Evolutionary conservation across 768 basidiomycete genomes (phyloP).

Genomic region (Coprinopsis strossmayeri): DNA sequence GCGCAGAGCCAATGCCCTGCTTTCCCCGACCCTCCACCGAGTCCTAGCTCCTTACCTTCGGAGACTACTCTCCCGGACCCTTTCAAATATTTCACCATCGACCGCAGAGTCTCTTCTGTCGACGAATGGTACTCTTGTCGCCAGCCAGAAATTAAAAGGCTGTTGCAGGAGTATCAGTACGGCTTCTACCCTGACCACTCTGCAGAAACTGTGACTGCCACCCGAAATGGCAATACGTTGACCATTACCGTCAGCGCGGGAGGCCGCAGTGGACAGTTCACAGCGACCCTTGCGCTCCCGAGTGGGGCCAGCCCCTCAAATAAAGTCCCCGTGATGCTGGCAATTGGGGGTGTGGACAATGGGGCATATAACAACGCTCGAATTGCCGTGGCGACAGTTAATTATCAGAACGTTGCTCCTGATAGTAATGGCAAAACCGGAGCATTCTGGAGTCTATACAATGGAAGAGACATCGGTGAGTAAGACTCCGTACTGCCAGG

Average conservation of each 20-base stretch:
- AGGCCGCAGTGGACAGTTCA: slow-evolving; percentile 26
- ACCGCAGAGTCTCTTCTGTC: slow-evolving; percentile 20
- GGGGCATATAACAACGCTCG: slow-evolving; percentile 10
- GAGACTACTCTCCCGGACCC: slow-evolving; percentile 28
- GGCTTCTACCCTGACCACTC: slow-evolving; percentile 27
- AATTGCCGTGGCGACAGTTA: slow-evolving; percentile 23
- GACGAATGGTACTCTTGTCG: slow-evolving; percentile 33
- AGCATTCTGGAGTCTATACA: slow-evolving; percentile 24
- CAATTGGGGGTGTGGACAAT: slow-evolving; percentile 10
- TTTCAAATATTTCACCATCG: slow-evolving; percentile 29
- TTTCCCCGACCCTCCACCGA: slow-evolving; percentile 9
- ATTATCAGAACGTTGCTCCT: slow-evolving; percentile 9
- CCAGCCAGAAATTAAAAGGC: slow-evolving; percentile 26
- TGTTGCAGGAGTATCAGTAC: slow-evolving; percentile 30
- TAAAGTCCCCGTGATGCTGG: slow-evolving; percentile 10
- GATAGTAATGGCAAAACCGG: slow-evolving; percentile 17
- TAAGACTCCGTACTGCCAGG: no score
- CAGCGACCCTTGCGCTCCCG: slow-evolving; percentile 29
- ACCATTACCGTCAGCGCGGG: slow-evolving; percentile 10
- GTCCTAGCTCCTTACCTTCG: slow-evolving; percentile 2
- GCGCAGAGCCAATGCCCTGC: slow-evolving; percentile 7
- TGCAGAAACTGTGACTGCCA: slow-evolving; percentile 27
- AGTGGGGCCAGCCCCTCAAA: slow-evolving; percentile 13
- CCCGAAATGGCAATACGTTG: slow-evolving; percentile 13
- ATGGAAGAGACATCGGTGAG: slow-evolving; percentile 13